Evolutionary conservation across 169 alveolate genomes (phyloP), one percentile per base, ranked within the genome.

Genomic region (Babesia divergens): DNA sequence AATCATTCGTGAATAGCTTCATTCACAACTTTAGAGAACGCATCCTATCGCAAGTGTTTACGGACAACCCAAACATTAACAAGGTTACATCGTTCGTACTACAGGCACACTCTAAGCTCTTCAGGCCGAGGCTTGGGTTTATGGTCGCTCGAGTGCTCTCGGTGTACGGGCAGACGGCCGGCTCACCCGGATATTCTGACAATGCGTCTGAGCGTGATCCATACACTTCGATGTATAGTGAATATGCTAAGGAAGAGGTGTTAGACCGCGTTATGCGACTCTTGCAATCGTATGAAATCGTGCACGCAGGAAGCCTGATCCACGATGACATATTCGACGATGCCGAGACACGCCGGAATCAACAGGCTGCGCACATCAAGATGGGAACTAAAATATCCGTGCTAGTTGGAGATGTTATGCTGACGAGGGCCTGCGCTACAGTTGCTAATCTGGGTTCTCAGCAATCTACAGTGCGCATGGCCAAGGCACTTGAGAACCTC

Each of bases 301-400:
- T 91, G 28, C 95, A 91, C 55, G 80, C 83, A 49, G 94, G 94
- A 22, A 83, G 90, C 44, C 72, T 91, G 47, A 64, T 91, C 24
- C 95, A 91, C 65, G 95, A 91, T 55, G 95, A 91, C 64, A 84
- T 91, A n/a, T 66, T 91, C 35, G 95, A 91, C 64, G 89, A 71
- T 31, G 83, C 91, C 24, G 81, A 64, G 20, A 81, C 77, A 34
- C 72, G 95, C 28, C 60, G 95, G 60, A 85, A 89, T n/a, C 44
- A 54, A 44, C 67, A 46, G 47, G 55, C 92, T 44, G 66, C 80
- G 59, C 95, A 91, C 74, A 69, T 56, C 53, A 72, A 83, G 60
- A 69, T 69, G 53, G 93, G 94, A 34, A 87, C 72, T 24, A 86
- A 90, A 59, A 31, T 64, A 7, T 84, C 95, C 0, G 84, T 86